Evolutionary conservation across 257 asterid species (phyloP).

Genomic region (Ligustrum vulgare): DNA sequence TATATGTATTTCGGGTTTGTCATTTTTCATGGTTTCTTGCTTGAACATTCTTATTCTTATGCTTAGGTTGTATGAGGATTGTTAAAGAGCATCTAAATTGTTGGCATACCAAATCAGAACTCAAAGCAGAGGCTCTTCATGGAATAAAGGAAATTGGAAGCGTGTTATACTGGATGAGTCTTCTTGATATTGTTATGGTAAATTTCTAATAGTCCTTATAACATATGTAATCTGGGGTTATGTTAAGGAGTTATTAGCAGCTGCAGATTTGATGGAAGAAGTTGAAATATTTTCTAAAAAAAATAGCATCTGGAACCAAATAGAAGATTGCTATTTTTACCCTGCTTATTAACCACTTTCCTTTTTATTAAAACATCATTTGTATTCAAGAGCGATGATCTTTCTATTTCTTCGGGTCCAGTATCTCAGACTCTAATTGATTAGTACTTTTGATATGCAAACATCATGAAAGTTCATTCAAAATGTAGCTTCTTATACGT

Average conservation of each 20-base stretch:
- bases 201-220: conserved; percentile 26
- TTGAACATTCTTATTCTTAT: conserved; percentile 19
- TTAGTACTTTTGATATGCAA: not conserved
- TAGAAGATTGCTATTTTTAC: not conserved
- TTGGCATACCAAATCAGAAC: conserved; percentile 88
- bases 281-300: not conserved
- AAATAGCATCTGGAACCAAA: not conserved
- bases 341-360: not conserved
- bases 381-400: not conserved
- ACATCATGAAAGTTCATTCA: not conserved
- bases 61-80: conserved; percentile 73
- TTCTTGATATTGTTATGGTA: conserved; percentile 93
- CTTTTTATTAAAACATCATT: not conserved
- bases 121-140: conserved; percentile 79
- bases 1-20: conserved; percentile 2
- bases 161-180: conserved; percentile 92
- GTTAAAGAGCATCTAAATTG: conserved; percentile 79
- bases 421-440: not conserved
- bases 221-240: not conserved
- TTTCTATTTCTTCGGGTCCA: not conserved
- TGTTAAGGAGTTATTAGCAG: not conserved
- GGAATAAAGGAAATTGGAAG: conserved; percentile 97
- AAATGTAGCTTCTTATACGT: conserved; percentile 17
- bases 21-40: conserved; percentile 6
- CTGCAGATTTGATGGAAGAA: not conserved